Conservation (phyloP, 495 filamentous ascomycete species). For the Durotheca rogersii region DNA sequence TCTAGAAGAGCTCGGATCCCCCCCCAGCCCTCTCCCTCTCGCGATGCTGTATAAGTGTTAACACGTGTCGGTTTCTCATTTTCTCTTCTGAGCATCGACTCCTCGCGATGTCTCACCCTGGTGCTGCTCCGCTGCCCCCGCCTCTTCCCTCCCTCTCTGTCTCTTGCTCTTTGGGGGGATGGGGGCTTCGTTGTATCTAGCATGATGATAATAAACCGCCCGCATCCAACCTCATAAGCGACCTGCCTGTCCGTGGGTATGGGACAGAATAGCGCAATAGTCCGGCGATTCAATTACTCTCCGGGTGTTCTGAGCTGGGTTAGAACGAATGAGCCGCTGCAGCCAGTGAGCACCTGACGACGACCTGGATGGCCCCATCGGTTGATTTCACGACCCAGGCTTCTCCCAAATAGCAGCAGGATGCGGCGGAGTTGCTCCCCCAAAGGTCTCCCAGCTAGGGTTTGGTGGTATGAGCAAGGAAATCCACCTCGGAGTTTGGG, state of each 20-base stretch:
- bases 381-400: not conserved
- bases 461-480: constrained; percentile 14
- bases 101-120: no score
- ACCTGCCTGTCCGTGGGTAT: constrained; percentile 2
- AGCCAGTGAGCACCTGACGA: constrained; percentile 11
- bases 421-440: constrained; percentile 5
- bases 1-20: not conserved
- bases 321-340: constrained; percentile 1
- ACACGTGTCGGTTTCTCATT: no score
- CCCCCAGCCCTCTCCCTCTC: not conserved
- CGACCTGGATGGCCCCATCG: constrained; percentile 5
- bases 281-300: constrained; percentile 26
- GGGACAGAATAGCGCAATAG: constrained; percentile 10
- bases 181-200: no score
- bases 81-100: no score
- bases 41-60: not conserved
- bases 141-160: no score
- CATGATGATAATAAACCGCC: no score
- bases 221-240: no score
- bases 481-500: constrained; percentile 12
- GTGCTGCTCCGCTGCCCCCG: no score
- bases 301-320: constrained; percentile 15
- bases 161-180: no score
- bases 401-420: constrained; percentile 14
- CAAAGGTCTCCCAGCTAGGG: no score